Base-by-base conservation (phyloP, 768 basidiomycete genomes). In the Leccinum arenicola region DNA sequence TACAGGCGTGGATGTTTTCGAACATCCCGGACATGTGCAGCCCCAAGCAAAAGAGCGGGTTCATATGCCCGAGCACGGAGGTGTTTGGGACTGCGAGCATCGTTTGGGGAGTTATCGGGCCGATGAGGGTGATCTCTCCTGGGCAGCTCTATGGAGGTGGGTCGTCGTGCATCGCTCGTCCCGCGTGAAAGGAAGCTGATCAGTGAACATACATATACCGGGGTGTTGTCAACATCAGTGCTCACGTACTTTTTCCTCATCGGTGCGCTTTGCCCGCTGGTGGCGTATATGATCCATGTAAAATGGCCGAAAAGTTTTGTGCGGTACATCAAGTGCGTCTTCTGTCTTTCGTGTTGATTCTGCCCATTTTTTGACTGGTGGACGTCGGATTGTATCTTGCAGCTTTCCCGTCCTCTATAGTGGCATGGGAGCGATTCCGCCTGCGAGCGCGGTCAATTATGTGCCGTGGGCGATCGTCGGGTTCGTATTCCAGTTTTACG, bases 91-190 rank as follows among this genome's bases (percentile, higher is more conserved):
- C 88, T 3, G 91, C 91, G 21, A 85, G 84, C 59, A 82, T 93
- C 61, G 82, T 93, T 62, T 91, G 86, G 86, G 89, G 92, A 60
- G 88, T 90, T 61, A 89, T 94, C 57, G 90, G 91, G 1, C 91
- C 91, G 6, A 76, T 74, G 33, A 78, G 84, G n/a, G 80, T 85
- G 68, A 93, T 89, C 78, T 88, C 84, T 2, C 50, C 74, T 17
- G 89, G 88, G 12, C 81, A 84, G 67, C 75, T 85, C 17, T 88
- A 87, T 71, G 80, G 80, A 58, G 77, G 77, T 74, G 50, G 17
- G 38, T n/a, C 38, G 17, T 40, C 17, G 38, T 40, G 38, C 17
- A 38, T 40, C 4, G 8, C 17, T 14, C 38, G 7, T n/a, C 38
- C 0, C 3, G 17, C 38, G 17, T n/a, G 17, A 17, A 40, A 40